Conservation (phyloP, 805 yeast species). For the Sugiyamaella americana region DNA sequence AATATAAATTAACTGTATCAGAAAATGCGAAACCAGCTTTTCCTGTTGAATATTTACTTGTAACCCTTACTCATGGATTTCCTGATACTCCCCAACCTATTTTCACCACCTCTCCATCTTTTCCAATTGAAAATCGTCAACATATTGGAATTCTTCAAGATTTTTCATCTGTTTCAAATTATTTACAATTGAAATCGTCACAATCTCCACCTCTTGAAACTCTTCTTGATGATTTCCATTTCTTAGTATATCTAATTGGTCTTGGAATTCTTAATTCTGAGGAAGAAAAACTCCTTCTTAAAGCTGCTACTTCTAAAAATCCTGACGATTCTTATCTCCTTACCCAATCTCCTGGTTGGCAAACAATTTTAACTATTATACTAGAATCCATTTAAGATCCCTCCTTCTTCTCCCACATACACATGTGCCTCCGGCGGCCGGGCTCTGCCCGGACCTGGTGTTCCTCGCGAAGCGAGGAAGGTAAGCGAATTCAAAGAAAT, state of each 20-base stretch:
- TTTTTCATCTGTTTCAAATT: conserved; percentile 45
- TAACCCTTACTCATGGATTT: conserved; percentile 89
- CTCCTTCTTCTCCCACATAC: background rate
- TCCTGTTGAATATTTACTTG: conserved; percentile 85
- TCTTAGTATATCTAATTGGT: conserved; percentile 51
- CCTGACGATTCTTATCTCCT: conserved; percentile 45
- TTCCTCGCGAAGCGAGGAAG: background rate
- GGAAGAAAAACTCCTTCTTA: conserved; percentile 48
- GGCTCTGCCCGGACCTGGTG: background rate
- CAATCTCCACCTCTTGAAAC: conserved; percentile 12
- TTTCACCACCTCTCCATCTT: conserved; percentile 41
- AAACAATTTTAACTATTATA: conserved; percentile 58
- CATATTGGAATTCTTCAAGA: conserved; percentile 71
- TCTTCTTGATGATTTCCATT: conserved; percentile 58
- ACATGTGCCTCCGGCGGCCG: background rate
- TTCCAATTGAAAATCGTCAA: conserved; percentile 77
- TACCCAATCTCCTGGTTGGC: conserved; percentile 72
- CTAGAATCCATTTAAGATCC: conserved; percentile 15
- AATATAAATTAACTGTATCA: conserved; percentile 83
- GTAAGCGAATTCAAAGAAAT: too few species aligned
- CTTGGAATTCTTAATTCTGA: conserved; percentile 50
- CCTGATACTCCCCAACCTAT: conserved; percentile 53
- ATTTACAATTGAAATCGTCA: conserved; percentile 36
- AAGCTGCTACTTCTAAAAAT: conserved; percentile 41
- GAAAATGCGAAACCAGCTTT: conserved; percentile 84